These are phyloP conservation scores for Aspergillus latus DNA, from an alignment of 2,329 filamentous ascomycete genomes.

Conservation along the genomic window DNA sequence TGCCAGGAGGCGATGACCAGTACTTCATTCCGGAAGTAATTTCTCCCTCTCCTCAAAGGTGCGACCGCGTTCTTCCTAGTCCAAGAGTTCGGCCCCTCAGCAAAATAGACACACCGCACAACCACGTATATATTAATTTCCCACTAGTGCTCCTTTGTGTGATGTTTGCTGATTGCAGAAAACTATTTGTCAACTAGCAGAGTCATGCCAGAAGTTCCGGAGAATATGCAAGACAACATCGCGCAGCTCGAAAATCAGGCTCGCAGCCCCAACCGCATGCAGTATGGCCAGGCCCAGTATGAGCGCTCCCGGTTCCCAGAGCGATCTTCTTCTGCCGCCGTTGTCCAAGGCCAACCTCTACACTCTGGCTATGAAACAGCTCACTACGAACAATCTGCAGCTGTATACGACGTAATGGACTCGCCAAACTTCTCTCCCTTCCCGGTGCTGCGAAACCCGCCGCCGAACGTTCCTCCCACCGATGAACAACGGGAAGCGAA, in stretches of 20 bases:
- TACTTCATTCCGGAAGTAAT: slow-evolving; percentile 66
- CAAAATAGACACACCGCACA: slow-evolving; percentile 2
- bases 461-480: slow-evolving; percentile 85
- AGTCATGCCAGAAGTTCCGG: slow-evolving; percentile 91
- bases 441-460: slow-evolving; percentile 73
- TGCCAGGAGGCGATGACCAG: slow-evolving; percentile 68
- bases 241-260: slow-evolving; percentile 86
- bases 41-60: slow-evolving; percentile 70
- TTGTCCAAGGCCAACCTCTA: slow-evolving; percentile 30
- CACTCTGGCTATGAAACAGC: slow-evolving; percentile 38
- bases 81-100: slow-evolving; percentile 13
- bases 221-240: slow-evolving; percentile 94
- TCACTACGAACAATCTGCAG: slow-evolving; percentile 53
- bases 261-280: slow-evolving; percentile 46
- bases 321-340: slow-evolving; percentile 36
- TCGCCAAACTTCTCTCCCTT: slow-evolving; percentile 87
- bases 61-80: slow-evolving; percentile 27
- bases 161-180: slow-evolving; percentile 28
- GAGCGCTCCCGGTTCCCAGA: slow-evolving; percentile 36
- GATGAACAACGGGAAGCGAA: slow-evolving; percentile 93
- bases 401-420: slow-evolving; percentile 51
- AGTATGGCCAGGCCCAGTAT: slow-evolving; percentile 35
- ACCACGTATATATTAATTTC: slow-evolving; percentile 3
- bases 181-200: slow-evolving; percentile 47
- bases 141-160: slow-evolving; percentile 16